phyloP scores from a whole-genome alignment of 441 rosid species.

The Populus hybrid region DNA sequence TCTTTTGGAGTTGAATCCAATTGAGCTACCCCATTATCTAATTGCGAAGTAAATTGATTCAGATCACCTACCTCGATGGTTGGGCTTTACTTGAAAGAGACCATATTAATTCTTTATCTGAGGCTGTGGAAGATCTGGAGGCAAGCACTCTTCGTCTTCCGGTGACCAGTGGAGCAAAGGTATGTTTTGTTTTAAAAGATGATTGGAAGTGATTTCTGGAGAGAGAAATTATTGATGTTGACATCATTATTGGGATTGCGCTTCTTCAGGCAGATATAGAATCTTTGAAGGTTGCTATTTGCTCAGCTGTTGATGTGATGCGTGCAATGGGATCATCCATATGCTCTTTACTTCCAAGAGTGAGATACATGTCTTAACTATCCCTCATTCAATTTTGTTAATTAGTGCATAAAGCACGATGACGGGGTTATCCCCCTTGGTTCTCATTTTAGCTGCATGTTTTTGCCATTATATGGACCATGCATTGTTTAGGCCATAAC shows the following conservation, averaged over 20 bases:
- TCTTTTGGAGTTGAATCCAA: background rate
- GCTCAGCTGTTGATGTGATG: slow-evolving; percentile 92
- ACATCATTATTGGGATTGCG: slow-evolving; percentile 13
- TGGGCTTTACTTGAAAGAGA: slow-evolving; percentile 89
- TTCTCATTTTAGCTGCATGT: background rate
- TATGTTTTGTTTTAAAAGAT: slow-evolving; percentile 23
- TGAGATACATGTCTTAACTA: slow-evolving; percentile 29
- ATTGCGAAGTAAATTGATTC: slow-evolving; percentile 28
- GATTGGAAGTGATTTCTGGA: slow-evolving; percentile 12
- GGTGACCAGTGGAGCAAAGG: slow-evolving; percentile 82
- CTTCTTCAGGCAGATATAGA: slow-evolving; percentile 68
- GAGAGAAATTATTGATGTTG: slow-evolving; percentile 14
- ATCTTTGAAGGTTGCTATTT: slow-evolving; percentile 70
- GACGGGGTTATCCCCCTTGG: background rate
- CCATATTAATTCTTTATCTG: slow-evolving; percentile 70
- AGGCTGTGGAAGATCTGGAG: slow-evolving; percentile 79
- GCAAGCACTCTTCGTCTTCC: slow-evolving; percentile 95
- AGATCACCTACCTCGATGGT: slow-evolving; percentile 77
- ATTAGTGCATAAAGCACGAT: background rate
- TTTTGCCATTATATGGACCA: background rate
- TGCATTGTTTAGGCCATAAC: background rate
- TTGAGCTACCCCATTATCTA: slow-evolving; percentile 17
- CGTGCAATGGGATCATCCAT: slow-evolving; percentile 79
- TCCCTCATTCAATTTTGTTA: slow-evolving; percentile 1
- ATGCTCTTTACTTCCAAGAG: slow-evolving; percentile 67